A percentile compares a stretch with the other conserved stretches of the same genome.
These are phyloP conservation scores for Dothistroma pini DNA, from an alignment of 2,329 filamentous ascomycete species.

Conservation along the genomic window DNA sequence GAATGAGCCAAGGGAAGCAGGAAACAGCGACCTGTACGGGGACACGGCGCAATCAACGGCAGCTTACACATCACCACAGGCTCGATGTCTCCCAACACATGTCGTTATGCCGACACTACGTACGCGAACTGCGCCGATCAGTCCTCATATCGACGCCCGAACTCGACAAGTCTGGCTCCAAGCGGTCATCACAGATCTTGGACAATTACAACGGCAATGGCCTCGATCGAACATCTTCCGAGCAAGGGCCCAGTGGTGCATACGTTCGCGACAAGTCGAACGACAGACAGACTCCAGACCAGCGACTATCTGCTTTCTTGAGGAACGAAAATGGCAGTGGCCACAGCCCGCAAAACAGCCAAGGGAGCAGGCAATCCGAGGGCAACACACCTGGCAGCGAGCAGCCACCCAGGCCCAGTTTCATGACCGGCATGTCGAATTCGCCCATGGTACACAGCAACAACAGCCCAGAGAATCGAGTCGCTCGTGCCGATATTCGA, in stretches of 20 bases:
- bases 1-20: neutral
- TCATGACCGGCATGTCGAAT: constrained; percentile 53
- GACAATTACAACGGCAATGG: constrained; percentile 52
- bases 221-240: constrained; percentile 45
- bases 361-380: constrained; percentile 35
- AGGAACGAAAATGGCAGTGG: constrained; percentile 42
- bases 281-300: constrained; percentile 64
- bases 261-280: constrained; percentile 43
- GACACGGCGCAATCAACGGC: neutral
- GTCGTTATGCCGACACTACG: constrained; percentile 95
- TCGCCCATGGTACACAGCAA: constrained; percentile 57
- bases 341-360: constrained; percentile 48
- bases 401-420: constrained; percentile 55
- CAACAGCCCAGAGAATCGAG: constrained; percentile 76
- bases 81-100: constrained; percentile 99
- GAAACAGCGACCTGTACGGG: neutral
- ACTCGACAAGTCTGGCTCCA: constrained; percentile 71
- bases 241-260: constrained; percentile 34
- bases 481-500: constrained; percentile 84
- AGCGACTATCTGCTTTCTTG: constrained; percentile 86
- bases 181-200: constrained; percentile 76
- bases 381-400: constrained; percentile 36
- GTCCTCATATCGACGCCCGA: constrained; percentile 93
- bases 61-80: constrained; percentile 51
- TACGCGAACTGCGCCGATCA: constrained; percentile 88